Percentiles rank a stretch among this genome's conserved stretches.
phyloP scores from a whole-genome alignment of 768 basidiomycete genomes.

The Paxillus rubicundulus region DNA sequence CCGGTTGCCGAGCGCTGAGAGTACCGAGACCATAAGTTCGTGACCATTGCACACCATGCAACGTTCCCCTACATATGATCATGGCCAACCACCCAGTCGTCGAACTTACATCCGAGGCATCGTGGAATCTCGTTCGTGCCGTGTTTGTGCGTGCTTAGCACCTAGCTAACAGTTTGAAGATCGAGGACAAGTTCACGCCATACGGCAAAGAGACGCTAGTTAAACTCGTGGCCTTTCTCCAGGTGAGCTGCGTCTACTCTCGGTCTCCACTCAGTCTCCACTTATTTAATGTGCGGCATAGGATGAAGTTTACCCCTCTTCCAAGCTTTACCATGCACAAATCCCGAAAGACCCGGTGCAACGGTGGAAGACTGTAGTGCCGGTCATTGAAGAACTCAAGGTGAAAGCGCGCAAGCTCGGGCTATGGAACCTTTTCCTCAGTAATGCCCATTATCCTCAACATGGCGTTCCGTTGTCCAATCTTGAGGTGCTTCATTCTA shows the following conservation, averaged over 20 bases:
- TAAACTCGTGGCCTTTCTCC: slow-evolving; percentile 80
- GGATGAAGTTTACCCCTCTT: slow-evolving; percentile 87
- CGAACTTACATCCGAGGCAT: slow-evolving; percentile 76
- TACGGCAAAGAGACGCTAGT: slow-evolving; percentile 84
- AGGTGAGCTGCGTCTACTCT: slow-evolving; percentile 45
- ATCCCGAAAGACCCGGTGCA: slow-evolving; percentile 68
- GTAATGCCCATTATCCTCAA: slow-evolving; percentile 89
- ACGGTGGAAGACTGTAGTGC: slow-evolving; percentile 84
- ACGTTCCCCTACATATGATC: background rate
- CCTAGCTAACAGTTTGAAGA: slow-evolving; percentile 37
- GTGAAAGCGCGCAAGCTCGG: slow-evolving; percentile 82
- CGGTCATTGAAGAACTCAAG: slow-evolving; percentile 82
- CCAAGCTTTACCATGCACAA: slow-evolving; percentile 74
- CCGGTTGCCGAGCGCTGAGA: slow-evolving; percentile 6
- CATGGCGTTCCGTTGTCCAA: slow-evolving; percentile 89
- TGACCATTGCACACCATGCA: background rate
- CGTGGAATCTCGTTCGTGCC: slow-evolving; percentile 77
- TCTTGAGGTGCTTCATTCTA: slow-evolving; percentile 62
- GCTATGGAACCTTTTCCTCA: slow-evolving; percentile 96
- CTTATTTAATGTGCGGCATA: slow-evolving; percentile 28
- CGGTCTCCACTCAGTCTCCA: background rate
- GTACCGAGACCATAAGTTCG: too few relatives aligned
- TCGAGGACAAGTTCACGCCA: slow-evolving; percentile 91
- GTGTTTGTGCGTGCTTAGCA: background rate
- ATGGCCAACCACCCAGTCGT: slow-evolving; percentile 72